These are phyloP conservation scores for Bonia amplexicaulis DNA, from an alignment of 176 grass and related monocot genomes.

Conservation along the genomic window DNA sequence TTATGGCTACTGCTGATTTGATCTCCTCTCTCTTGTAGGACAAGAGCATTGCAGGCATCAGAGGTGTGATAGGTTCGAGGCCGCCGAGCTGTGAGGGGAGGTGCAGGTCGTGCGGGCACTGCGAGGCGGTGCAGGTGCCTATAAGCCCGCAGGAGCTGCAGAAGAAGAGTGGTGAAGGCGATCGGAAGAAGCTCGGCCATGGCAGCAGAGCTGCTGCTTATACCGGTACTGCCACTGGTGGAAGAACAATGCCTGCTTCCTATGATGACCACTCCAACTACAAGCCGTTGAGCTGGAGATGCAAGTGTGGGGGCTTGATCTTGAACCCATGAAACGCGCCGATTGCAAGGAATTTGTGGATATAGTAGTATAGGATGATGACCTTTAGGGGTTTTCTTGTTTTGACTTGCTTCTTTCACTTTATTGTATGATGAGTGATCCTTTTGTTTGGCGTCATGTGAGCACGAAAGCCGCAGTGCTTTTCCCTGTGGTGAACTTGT, in stretches of 20 bases:
- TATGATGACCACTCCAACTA: constrained; percentile 69
- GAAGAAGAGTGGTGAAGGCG: not conserved
- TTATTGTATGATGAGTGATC: not conserved
- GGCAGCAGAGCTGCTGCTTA: not conserved
- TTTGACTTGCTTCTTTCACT: not conserved
- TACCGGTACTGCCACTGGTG: not conserved
- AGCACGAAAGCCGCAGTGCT: not conserved
- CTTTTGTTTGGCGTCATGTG: not conserved
- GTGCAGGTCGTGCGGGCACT: constrained; percentile 55
- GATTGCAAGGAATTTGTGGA: not conserved
- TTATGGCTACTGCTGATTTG: not conserved
- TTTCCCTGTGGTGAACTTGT: not conserved
- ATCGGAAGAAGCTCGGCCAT: constrained; percentile 13
- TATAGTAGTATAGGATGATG: constrained; percentile 12
- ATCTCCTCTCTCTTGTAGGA: constrained; percentile 1
- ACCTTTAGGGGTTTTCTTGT: not conserved
- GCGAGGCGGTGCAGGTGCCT: constrained; percentile 64
- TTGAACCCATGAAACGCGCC: constrained; percentile 25
- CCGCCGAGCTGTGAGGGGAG: constrained; percentile 58
- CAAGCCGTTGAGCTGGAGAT: constrained; percentile 68
- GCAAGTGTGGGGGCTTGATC: constrained; percentile 56
- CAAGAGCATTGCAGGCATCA: constrained; percentile 10
- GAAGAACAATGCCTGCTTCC: constrained; percentile 23
- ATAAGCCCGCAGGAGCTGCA: constrained; percentile 15
- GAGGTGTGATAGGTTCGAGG: constrained; percentile 47